A percentile compares a stretch with the other conserved stretches of the same genome.
Conservation (phyloP, 108 stramenopile genomes). For the Poteriospumella lacustris region DNA sequence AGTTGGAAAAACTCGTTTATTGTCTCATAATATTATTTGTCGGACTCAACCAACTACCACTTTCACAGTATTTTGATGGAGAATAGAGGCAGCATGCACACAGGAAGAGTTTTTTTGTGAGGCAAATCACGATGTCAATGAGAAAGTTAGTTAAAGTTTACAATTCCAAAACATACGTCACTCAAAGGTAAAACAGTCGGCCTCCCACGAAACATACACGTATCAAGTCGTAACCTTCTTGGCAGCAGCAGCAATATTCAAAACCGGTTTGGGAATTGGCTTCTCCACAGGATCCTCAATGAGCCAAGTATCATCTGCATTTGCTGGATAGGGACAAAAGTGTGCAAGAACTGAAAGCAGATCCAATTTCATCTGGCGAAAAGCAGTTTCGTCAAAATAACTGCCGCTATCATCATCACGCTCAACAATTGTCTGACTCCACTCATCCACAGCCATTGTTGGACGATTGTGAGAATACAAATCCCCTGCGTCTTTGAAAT, state of each 20-base stretch:
- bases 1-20: no score
- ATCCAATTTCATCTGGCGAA: neutral
- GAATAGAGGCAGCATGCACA: neutral
- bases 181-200: no score
- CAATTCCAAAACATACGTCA: neutral
- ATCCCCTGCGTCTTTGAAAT: slow-evolving; percentile 2
- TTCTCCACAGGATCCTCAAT: slow-evolving; percentile 7
- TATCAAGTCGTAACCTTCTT: no score
- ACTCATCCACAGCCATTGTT: slow-evolving; percentile 2
- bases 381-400: no score
- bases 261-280: neutral
- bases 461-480: slow-evolving; percentile 2
- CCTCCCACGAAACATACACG: no score
- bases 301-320: slow-evolving; percentile 2
- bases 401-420: neutral
- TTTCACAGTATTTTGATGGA: neutral
- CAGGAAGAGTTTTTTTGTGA: neutral
- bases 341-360: slow-evolving; percentile 2
- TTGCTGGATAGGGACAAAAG: slow-evolving; percentile 7
- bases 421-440: neutral
- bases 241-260: no score
- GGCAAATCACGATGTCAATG: slow-evolving; percentile 2
- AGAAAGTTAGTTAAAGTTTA: slow-evolving; percentile 9
- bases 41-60: neutral
- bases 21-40: neutral